phyloP scores from a whole-genome alignment of 1,139 yeast genomes.

The Candida smagusa region DNA sequence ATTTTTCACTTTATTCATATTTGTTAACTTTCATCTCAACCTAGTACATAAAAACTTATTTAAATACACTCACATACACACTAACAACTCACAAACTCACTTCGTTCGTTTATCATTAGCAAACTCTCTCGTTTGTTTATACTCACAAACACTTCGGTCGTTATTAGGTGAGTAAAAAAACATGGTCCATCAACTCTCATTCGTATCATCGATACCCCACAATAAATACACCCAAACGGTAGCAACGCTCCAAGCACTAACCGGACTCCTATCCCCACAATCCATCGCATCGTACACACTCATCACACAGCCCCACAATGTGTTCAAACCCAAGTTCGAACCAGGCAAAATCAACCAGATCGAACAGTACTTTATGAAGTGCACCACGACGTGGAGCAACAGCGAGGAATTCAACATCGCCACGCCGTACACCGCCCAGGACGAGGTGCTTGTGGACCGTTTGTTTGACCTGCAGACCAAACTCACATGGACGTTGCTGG shows the following conservation, averaged over 20 bases:
- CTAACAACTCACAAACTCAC: too few species aligned
- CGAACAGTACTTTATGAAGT: constrained; percentile 46
- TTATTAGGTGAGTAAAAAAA: too few species aligned
- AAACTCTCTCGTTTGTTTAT: too few species aligned
- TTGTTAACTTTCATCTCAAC: too few species aligned
- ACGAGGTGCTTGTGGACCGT: constrained; percentile 23
- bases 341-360: constrained; percentile 51
- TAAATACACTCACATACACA: too few species aligned
- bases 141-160: too few species aligned
- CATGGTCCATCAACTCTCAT: constrained; percentile 45
- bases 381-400: constrained; percentile 41
- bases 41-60: too few species aligned
- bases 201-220: constrained; percentile 43
- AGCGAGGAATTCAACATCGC: constrained; percentile 23
- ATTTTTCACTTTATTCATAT: too few species aligned
- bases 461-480: constrained; percentile 27
- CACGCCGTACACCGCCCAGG: constrained; percentile 21
- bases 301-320: constrained; percentile 40
- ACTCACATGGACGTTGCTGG: constrained; percentile 59
- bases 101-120: too few species aligned
- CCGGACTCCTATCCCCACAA: constrained; percentile 40
- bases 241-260: constrained; percentile 44
- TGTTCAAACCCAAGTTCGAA: constrained; percentile 46
- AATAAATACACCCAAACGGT: constrained; percentile 40
- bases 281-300: constrained; percentile 43